phyloP scores from a whole-genome alignment of 2,329 filamentous ascomycete genomes.

The Pleomassaria siparia region DNA sequence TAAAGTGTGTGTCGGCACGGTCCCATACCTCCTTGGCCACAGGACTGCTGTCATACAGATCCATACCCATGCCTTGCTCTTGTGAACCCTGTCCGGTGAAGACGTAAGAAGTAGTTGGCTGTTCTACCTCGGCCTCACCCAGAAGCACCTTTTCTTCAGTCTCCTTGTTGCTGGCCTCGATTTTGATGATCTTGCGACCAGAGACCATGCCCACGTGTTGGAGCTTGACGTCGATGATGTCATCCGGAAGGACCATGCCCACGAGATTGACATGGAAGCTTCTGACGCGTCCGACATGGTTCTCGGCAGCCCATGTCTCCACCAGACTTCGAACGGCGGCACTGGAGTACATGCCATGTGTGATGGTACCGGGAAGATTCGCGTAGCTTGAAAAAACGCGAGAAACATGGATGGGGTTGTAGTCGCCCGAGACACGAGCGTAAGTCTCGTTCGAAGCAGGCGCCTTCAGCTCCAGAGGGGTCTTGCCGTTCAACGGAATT shows the following conservation, averaged over 20 bases:
- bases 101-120: conserved; percentile 93
- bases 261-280: conserved; percentile 96
- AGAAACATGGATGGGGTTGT: conserved; percentile 98
- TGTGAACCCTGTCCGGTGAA: conserved; percentile 98
- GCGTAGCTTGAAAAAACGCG: conserved; percentile 95
- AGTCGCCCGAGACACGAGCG: conserved; percentile 94
- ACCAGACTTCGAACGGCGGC: conserved; percentile 93
- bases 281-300: conserved; percentile 94
- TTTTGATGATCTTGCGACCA: conserved; percentile 98
- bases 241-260: conserved; percentile 98
- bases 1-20: conserved; percentile 88
- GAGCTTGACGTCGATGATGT: conserved; percentile 90
- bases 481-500: conserved; percentile 92
- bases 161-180: conserved; percentile 93
- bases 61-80: conserved; percentile 99
- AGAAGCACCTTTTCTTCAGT: conserved; percentile 95
- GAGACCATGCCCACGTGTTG: conserved; percentile 97
- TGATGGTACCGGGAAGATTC: conserved; percentile 94
- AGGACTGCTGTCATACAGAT: conserved; percentile 87
- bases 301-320: conserved; percentile 98
- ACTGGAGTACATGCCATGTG: conserved; percentile 99
- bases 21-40: conserved; percentile 97
- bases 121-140: conserved; percentile 95
- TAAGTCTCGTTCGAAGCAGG: conserved; percentile 98
- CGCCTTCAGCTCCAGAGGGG: conserved; percentile 82